Conservation (phyloP, 192 early-diverging fungal species). For the Paraglomus occultum region DNA sequence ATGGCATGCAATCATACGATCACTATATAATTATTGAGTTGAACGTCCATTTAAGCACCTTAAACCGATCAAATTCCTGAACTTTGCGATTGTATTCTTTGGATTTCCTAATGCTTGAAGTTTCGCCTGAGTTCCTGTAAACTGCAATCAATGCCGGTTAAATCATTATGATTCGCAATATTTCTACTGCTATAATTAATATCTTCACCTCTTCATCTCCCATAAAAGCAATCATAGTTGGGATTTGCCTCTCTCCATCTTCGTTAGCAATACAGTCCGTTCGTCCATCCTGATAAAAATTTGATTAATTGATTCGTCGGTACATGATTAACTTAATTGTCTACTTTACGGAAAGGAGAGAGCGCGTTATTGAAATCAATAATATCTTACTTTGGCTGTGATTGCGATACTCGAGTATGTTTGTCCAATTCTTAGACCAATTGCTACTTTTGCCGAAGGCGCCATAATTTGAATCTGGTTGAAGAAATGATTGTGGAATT, state of each 20-base stretch:
- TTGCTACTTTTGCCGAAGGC: constrained; percentile 26
- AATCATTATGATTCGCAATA: constrained; percentile 12
- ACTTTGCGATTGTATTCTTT: constrained; percentile 86
- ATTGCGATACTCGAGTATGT: constrained; percentile 78
- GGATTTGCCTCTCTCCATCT: constrained; percentile 96
- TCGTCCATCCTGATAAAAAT: constrained; percentile 52
- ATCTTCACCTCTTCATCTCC: constrained; percentile 83
- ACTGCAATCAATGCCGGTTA: constrained; percentile 30
- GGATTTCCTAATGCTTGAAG: constrained; percentile 85
- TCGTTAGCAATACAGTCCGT: constrained; percentile 96
- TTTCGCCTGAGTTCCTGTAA: constrained; percentile 70
- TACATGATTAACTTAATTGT: not conserved
- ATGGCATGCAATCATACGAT: not conserved
- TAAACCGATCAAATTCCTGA: constrained; percentile 83
- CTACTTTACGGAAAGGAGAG: not conserved
- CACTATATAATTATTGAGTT: constrained; percentile 3
- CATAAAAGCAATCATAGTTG: constrained; percentile 89
- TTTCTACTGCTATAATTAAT: constrained; percentile 1
- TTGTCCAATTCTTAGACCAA: constrained; percentile 80
- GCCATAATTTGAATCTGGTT: no score
- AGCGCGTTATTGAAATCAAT: not conserved
- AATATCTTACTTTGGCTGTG: constrained; percentile 67
- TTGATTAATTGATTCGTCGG: not conserved
- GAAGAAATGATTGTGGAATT: no score
- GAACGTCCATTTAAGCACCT: constrained; percentile 49